phyloP scores from a whole-genome alignment of 768 basidiomycete genomes.

The Xerocomus spinulosus region DNA sequence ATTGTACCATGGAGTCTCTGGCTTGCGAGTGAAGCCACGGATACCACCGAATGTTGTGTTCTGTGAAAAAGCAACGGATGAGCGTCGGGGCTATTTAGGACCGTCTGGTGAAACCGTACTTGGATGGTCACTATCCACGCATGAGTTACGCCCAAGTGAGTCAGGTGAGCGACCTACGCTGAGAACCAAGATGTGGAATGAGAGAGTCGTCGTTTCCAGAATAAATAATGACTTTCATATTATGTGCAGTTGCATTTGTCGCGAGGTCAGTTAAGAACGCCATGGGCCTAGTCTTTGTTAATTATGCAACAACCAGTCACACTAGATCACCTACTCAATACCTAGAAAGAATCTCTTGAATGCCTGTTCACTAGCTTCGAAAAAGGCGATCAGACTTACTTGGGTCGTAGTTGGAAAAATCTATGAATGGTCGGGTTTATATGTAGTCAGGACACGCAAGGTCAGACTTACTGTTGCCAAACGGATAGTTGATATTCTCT shows the following conservation, averaged over 20 bases:
- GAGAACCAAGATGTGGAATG: constrained; percentile 56
- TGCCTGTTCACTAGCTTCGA: not conserved
- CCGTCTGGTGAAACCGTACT: constrained; percentile 28
- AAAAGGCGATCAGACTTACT: constrained; percentile 24
- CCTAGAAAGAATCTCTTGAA: constrained; percentile 19
- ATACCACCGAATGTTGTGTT: constrained; percentile 79
- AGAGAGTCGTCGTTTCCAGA: constrained; percentile 71
- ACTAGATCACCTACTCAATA: constrained; percentile 27
- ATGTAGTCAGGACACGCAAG: no score
- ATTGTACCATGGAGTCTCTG: constrained; percentile 64
- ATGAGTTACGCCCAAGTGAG: constrained; percentile 2
- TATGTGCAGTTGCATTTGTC: constrained; percentile 51
- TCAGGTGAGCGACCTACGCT: constrained; percentile 39
- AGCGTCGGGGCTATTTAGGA: not conserved
- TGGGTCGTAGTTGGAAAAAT: constrained; percentile 23
- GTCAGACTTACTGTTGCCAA: constrained; percentile 32
- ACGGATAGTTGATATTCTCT: constrained; percentile 31
- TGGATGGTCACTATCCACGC: constrained; percentile 48
- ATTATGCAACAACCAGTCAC: not conserved
- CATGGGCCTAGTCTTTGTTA: constrained; percentile 45
- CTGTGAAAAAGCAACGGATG: constrained; percentile 28
- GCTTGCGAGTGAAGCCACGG: constrained; percentile 66
- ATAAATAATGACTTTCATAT: constrained; percentile 52
- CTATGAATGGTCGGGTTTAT: constrained; percentile 15
- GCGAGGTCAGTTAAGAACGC: constrained; percentile 62